Evolutionary conservation across 495 filamentous ascomycete genomes (phyloP), one percentile per base, ranked within the genome.

Genomic region (Neurospora tetrasperma): DNA sequence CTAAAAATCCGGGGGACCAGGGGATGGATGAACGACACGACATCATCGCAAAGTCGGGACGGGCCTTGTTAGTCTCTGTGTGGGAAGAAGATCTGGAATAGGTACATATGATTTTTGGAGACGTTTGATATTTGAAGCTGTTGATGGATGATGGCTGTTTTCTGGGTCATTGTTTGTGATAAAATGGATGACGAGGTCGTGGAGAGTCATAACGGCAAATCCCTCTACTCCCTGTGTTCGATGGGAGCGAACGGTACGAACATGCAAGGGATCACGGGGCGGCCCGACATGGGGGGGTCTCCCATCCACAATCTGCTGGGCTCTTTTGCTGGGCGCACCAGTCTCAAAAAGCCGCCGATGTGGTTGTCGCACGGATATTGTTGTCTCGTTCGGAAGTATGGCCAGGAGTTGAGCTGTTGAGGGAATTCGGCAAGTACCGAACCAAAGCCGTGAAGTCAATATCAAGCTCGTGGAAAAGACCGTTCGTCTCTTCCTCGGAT

Each of bases 11-110:
- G 54, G 54, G 54, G 54, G 14, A 66, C 27, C 20, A 27, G 48
- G 42, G 39, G 66, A 41, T 42, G 16, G 66, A 41, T 42, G 16
- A 2, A 48, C 68, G 70, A 74, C 42, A 62, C 68, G 70, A 74
- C 42, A 62, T 70, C 70, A 31, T 31, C 27, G 23, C 27, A 18
- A 72, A 72, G 39, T n/a, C 23, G 44, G 14, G 31, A 38, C 35
- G 43, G 69, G 40, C 43, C 66, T 46, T 42, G 6, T 40, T 38
- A 70, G 43, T 10, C 27, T 39, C 14, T 54, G 31, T 7, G 20
- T n/a, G 7, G 43, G 0, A 38, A 6, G 20, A 41, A 18, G 44
- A n/a, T 69, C 27, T 41, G 10, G n/a, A 41, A 42, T 23, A 23
- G 23, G 23, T 23, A 23, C 23, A 23, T 20, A 43, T 42, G 23